These are phyloP conservation scores for Trichomonas tenax DNA, from an alignment of 208 protist genomes.

Conservation along the genomic window DNA sequence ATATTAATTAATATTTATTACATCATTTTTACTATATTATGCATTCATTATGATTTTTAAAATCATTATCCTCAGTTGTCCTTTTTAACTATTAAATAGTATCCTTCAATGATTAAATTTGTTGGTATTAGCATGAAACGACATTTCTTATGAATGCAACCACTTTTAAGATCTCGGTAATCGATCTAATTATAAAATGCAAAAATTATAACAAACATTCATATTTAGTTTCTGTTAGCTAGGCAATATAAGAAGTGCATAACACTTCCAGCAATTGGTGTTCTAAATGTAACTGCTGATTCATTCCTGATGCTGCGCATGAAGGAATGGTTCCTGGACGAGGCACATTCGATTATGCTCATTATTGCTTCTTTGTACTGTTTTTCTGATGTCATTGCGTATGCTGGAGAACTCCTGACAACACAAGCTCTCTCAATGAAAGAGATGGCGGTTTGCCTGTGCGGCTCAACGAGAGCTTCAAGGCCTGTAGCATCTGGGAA, in stretches of 20 bases:
- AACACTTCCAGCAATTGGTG: not conserved
- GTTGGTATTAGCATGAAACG: no score
- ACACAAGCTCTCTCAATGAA: not conserved
- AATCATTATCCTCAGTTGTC: no score
- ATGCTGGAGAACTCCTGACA: not conserved
- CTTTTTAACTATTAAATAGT: no score
- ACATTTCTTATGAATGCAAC: no score
- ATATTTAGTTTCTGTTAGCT: not conserved
- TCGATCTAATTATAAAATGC: no score
- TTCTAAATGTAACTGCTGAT: not conserved
- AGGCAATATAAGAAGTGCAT: not conserved
- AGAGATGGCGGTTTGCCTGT: not conserved
- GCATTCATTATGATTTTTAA: no score
- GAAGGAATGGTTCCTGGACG: not conserved
- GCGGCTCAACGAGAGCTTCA: not conserved
- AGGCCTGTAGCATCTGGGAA: not conserved
- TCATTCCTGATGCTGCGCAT: not conserved
- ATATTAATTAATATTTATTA: no score
- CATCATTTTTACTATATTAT: no score
- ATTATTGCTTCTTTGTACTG: not conserved
- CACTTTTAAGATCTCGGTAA: no score
- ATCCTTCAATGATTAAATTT: no score
- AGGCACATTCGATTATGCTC: not conserved
- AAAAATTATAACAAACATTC: no score
- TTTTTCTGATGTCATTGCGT: not conserved